Percentiles rank a stretch among this genome's conserved stretches.
Evolutionary conservation across 2,329 filamentous ascomycete genomes (phyloP).

Genomic region (Colletotrichum incanum): DNA sequence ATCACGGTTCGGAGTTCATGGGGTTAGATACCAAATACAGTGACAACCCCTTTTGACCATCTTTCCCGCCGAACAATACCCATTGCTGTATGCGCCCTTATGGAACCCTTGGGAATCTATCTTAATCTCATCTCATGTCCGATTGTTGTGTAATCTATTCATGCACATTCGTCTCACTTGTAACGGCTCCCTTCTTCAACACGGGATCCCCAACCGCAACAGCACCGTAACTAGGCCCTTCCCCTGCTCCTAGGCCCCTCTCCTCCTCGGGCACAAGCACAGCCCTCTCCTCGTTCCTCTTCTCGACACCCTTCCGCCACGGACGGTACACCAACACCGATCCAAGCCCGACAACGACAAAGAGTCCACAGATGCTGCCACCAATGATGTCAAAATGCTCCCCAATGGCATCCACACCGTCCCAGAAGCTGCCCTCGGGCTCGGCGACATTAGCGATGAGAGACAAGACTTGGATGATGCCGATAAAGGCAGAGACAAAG

Average conservation of each 20-base stretch:
- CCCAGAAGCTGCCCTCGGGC: constrained; percentile 87
- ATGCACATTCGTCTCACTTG: constrained; percentile 4
- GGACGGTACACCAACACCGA: constrained; percentile 84
- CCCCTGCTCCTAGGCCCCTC: constrained; percentile 19
- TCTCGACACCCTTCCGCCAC: constrained; percentile 75
- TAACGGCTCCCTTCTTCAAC: constrained; percentile 10
- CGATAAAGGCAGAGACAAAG: constrained; percentile 87
- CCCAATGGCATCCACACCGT: constrained; percentile 82
- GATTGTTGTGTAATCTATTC: background rate
- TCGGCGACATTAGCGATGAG: constrained; percentile 83
- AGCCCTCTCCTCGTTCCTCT: constrained; percentile 38
- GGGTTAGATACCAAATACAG: too few relatives aligned
- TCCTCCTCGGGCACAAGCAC: constrained; percentile 20
- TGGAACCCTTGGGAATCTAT: background rate
- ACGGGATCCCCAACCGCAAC: constrained; percentile 46
- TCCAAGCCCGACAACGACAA: constrained; percentile 81
- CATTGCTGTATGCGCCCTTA: too few relatives aligned
- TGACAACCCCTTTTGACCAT: background rate
- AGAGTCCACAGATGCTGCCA: constrained; percentile 87
- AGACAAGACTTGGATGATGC: constrained; percentile 86
- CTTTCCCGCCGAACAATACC: background rate
- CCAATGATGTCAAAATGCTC: constrained; percentile 91
- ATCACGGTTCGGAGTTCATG: too few relatives aligned
- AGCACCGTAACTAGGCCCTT: constrained; percentile 70
- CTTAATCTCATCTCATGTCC: too few relatives aligned